Base-by-base conservation (phyloP, 192 early-diverging fungal species). In the Backusella parvicylindrica region DNA sequence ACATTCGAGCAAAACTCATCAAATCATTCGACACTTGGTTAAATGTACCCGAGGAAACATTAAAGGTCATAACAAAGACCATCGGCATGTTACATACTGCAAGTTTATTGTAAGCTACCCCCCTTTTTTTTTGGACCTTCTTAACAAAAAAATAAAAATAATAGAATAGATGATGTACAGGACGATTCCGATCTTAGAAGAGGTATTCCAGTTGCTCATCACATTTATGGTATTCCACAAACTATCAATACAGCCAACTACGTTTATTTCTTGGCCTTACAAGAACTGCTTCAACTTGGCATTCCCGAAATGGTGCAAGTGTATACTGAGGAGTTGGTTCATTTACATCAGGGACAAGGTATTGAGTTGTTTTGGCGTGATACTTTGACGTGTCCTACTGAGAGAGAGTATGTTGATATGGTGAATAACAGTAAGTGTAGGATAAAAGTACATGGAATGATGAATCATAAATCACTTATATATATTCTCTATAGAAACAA, bases 171-270 rank as follows among this genome's bases (percentile, higher is more conserved):
- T 76, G 98, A 99, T 65, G 93, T 99, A 33, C 93, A 99, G 80
- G 98, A 99, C 73, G 92, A 89, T 74, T 97, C 95, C 0, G 87
- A 87, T 36, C 74, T 98, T 64, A 84, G 98, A 65, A 79, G 98
- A 77, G 96, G 97, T 6, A 83, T 90, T 63, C 88, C 97, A 71
- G 97, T 96, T 30, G 95, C 98, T 2, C 97, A 99, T 84, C 93
- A 95, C 71, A 96, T 99, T 64, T 99, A 92, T 85, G 98, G 98
- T 6, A 83, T 92, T n/a, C 88, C 98, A 6, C 87, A 90, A 64
- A 93, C 95, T 2, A 98, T 99, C 72, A 98, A 98, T 75, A 96
- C 92, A 36, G 97, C 95, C 18, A 98, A 98, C 78, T 97, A 95
- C 71, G 93, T 97, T 43, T 99, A 97, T 76, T 98, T 99, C 82